Conservation (phyloP, 352 stramenopile genomes). For the Pilasporangium apinafurcum region DNA sequence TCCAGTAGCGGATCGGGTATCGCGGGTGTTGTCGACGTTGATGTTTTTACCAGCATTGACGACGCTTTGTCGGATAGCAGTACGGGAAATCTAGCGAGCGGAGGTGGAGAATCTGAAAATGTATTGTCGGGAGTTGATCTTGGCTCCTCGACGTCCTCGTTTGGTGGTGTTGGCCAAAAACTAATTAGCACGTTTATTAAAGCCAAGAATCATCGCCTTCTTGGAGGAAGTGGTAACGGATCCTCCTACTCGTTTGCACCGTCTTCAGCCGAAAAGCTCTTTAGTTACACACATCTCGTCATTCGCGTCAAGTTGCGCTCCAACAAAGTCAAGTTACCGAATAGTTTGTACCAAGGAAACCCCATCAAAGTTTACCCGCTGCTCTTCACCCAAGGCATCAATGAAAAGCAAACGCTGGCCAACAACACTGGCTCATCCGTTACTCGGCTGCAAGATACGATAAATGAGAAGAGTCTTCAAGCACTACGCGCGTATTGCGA, state of each 20-base stretch:
- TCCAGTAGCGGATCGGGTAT: slow-evolving; percentile 35
- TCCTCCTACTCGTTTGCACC: slow-evolving; percentile 32
- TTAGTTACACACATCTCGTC: slow-evolving; percentile 65
- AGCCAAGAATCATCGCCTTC: slow-evolving; percentile 50
- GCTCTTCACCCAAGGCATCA: slow-evolving; percentile 88
- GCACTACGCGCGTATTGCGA: slow-evolving; percentile 65
- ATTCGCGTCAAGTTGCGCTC: slow-evolving; percentile 78
- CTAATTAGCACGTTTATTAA: slow-evolving; percentile 70
- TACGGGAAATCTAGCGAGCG: slow-evolving; percentile 11
- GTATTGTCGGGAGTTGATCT: slow-evolving; percentile 6
- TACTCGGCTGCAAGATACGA: slow-evolving; percentile 74
- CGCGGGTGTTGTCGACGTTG: slow-evolving; percentile 71
- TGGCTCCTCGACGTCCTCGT: slow-evolving; percentile 39
- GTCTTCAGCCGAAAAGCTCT: slow-evolving; percentile 43
- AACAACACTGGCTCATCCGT: slow-evolving; percentile 84
- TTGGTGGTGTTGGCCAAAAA: slow-evolving; percentile 57
- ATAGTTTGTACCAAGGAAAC: slow-evolving; percentile 43
- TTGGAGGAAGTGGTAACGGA: slow-evolving; percentile 25
- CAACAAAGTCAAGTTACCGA: slow-evolving; percentile 63
- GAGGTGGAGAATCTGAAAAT: slow-evolving; percentile 11
- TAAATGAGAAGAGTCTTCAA: slow-evolving; percentile 75
- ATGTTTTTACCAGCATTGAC: slow-evolving; percentile 75
- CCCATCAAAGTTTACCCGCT: slow-evolving; percentile 65
- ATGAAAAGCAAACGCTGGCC: slow-evolving; percentile 89
- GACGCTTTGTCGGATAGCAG: slow-evolving; percentile 49